Conservation (phyloP, 495 filamentous ascomycete genomes). For the Opeltia flavorubescens region DNA sequence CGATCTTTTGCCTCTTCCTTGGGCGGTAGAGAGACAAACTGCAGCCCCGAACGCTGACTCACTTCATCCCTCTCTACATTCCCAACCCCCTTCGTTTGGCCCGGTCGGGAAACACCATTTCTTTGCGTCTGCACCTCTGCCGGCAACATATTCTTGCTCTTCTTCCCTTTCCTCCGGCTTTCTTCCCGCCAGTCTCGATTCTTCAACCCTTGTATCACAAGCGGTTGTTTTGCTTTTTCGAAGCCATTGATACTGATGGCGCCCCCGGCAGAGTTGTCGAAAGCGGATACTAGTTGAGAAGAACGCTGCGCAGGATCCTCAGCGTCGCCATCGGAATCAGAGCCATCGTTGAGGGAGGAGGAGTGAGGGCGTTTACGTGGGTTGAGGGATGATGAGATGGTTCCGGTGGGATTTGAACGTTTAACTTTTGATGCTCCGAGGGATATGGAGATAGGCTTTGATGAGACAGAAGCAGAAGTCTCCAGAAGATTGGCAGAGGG, state of each 20-base stretch:
- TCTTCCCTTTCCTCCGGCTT: constrained; percentile 27
- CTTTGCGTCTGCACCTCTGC: constrained; percentile 35
- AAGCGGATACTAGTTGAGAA: constrained; percentile 42
- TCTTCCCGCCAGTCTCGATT: constrained; percentile 65
- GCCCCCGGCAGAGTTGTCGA: constrained; percentile 42
- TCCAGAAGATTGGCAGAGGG: constrained; percentile 7
- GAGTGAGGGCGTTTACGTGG: constrained; percentile 24
- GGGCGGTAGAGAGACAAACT: too few relatives aligned
- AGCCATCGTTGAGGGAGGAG: constrained; percentile 11
- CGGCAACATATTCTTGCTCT: constrained; percentile 37
- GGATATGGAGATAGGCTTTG: constrained; percentile 25
- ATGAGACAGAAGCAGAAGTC: constrained; percentile 2
- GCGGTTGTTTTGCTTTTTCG: constrained; percentile 27
- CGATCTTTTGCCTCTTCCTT: constrained; percentile 11
- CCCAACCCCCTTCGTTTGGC: constrained; percentile 26
- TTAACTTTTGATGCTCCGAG: constrained; percentile 15
- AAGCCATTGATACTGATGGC: constrained; percentile 31
- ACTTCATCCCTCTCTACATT: constrained; percentile 22
- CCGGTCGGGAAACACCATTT: constrained; percentile 24
- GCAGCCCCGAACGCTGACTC: constrained; percentile 32
- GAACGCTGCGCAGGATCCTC: constrained; percentile 24
- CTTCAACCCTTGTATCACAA: constrained; percentile 51
- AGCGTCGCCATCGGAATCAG: constrained; percentile 32
- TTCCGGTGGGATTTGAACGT: constrained; percentile 3
- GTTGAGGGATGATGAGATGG: constrained; percentile 9